Evolutionary conservation across 2,329 filamentous ascomycete genomes (phyloP), one percentile per base, ranked within the genome.

Genomic region (Fusarium nematophilum): DNA sequence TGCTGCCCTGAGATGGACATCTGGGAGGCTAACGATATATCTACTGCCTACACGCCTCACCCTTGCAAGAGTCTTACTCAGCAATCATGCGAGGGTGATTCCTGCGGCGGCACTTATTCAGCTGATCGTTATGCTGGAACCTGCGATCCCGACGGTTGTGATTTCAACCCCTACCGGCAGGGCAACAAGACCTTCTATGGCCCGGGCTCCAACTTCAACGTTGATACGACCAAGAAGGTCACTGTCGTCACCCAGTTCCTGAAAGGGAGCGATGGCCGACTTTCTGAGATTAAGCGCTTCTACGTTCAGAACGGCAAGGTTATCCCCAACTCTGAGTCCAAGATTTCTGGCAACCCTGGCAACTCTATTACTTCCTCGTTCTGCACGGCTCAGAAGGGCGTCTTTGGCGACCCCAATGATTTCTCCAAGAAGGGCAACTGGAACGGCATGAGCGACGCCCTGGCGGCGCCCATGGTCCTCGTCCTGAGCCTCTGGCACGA

Each of bases 111-210:
- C 53, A 80, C 81, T 29, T 84, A 82, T 68, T 77, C 75, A 46
- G 47, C 65, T 43, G 75, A 81, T 65, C 85, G 87, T 59, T 90
- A 90, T 70, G 76, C 69, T 21, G 87, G 87, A 47, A 75, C 83
- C 53, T 90, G 88, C 72, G 88, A 90, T 72, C 85, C 86, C 59
- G 86, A 89, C 68, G 88, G 88, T 33, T 90, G 88, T 68, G 88
- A 90, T 73, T 90, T 88, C 82, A 89, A 90, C 82, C 72, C 81
- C 31, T 90, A 84, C 83, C 87, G 87, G 71, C 80, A 85, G 79
- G 88, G 88, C 59, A 81, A 86, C 75, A 78, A 78, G 56, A 76
- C 75, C 72, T 90, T 89, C 79, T 90, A 85, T 77, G 88, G 87
- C 46, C 67, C 63, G n/a, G 75, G 75, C 44, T 75, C 81, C 1